Evolutionary conservation across 371 early-diverging fungal genomes (phyloP).

Genomic region (Haplosporangium sp.): DNA sequence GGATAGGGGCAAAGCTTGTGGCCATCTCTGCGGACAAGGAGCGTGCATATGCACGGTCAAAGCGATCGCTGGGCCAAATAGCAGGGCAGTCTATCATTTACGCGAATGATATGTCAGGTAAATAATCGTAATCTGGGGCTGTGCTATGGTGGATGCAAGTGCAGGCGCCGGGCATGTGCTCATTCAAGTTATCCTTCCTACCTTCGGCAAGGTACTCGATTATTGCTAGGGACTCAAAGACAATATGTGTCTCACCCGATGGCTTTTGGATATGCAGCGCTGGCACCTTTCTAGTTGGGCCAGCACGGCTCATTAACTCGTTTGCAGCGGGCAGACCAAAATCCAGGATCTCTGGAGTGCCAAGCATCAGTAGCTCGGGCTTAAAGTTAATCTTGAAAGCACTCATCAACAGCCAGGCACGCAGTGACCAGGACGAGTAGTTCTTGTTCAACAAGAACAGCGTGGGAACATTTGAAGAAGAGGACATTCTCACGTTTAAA

Average conservation of each 20-base stretch:
- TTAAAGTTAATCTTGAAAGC: constrained; percentile 30
- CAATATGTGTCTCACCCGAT: constrained; percentile 38
- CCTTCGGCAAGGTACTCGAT: constrained; percentile 54
- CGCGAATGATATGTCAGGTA: not conserved
- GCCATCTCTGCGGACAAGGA: constrained; percentile 54
- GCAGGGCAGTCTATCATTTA: constrained; percentile 40
- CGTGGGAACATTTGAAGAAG: constrained; percentile 11
- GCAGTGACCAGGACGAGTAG: constrained; percentile 56
- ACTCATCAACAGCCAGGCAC: constrained; percentile 47
- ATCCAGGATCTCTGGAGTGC: constrained; percentile 27
- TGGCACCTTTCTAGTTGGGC: constrained; percentile 47
- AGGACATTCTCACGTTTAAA: constrained; percentile 1
- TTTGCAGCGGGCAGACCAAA: constrained; percentile 18
- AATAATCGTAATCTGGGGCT: not conserved
- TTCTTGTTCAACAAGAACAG: constrained; percentile 47
- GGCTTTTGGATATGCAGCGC: constrained; percentile 34
- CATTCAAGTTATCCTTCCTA: constrained; percentile 10
- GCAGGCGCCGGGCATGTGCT: not conserved
- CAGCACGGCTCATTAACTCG: constrained; percentile 31
- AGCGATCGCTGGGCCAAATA: constrained; percentile 50
- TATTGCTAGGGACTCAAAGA: constrained; percentile 52
- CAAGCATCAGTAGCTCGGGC: constrained; percentile 21
- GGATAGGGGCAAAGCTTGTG: constrained; percentile 33
- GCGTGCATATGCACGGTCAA: constrained; percentile 53
- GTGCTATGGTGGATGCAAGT: not conserved